Evolutionary conservation across 2,329 filamentous ascomycete genomes (phyloP), one percentile per base, ranked within the genome.

Genomic region (Domatiomyces catenatus): DNA sequence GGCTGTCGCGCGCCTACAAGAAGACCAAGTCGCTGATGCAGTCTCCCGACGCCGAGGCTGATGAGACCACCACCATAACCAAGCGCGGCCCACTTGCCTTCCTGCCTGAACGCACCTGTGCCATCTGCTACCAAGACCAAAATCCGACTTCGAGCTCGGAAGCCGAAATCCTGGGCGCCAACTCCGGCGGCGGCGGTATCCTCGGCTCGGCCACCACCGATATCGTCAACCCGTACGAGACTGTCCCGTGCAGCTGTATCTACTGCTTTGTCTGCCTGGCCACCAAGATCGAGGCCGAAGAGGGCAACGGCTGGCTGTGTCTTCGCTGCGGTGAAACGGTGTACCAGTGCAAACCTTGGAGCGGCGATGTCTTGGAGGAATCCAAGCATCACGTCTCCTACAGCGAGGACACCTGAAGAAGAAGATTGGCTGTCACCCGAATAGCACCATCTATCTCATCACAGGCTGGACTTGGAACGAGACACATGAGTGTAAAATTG

Each of bases 241-340:
- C 88, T 0, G 78, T 89, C 2, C 83, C 87, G 0, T 98, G 92
- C 61, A 84, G 84, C 0, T 94, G 89, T 65, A 75, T 95, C 52
- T 98, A 96, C 69, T 98, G 92, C 67, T 98, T 93, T 63, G 86
- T 94, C 17, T 98, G 92, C 62, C 69, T 96, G n/a, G 87, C 89
- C 2, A 86, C 88, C 52, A 80, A 86, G 53, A 75, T 98, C 44
- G 90, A 95, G 66, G 80, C 83, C 4, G 90, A 96, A 67, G 90
- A 95, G 64, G 92, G 90, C 28, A 87, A 95, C 62, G 90, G 90
- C 2, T 95, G 89, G 87, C 77, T 80, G 8, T 98, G 92, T 68
- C 70, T 98, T 46, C 77, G 92, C 18, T 98, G 92, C 62, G 89
- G 89, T 17, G 84, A 86, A 62, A 65, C 83, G 18, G 80, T 94